Base-by-base conservation (phyloP, 1,284 basidiomycete species). In the Cutaneotrichosporon curvatum region DNA sequence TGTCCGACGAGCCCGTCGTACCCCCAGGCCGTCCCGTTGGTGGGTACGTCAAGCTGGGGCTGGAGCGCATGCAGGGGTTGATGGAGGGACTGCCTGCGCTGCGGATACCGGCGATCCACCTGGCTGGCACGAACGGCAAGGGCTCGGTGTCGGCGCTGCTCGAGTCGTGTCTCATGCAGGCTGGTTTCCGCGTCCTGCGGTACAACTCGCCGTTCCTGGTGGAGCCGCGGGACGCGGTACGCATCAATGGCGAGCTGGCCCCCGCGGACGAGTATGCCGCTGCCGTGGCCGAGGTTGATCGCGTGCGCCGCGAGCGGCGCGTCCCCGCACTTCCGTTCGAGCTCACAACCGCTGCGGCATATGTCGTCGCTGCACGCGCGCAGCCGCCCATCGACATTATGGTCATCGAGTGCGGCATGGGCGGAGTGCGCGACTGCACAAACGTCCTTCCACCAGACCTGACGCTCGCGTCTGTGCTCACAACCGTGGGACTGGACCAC, bases 111-210 rank as follows among this genome's bases (percentile, higher is more conserved):
- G 88, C 92, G 1, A 78, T 91, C 32, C 95, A 98, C 64, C 79
- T 98, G 43, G 84, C 90, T 4, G 94, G 95, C 0, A 99, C 95
- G 0, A 98, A 99, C 71, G 94, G 94, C 23, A 99, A 99, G 71
- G 95, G 95, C 22, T 91, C 85, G 50, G 87, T 92, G 10, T 84
- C 88, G 8, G 83, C 85, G 2, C 76, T 92, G 43, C 73, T 96
- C 12, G 81, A 88, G 4, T 85, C 85, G 16, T 83, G 90, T 54
- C 72, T 97, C 14, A 65, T 65, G 2, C 66, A 75, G 10, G 78
- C 82, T 0, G 74, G 75, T 0, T 59, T 85, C 41, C 74, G 75
- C 14, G 80, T 87, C 3, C 94, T 86, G 4, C 78, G 87, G 25
- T 98, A 90, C 77, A 97, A 94, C 70, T 87, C 83, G 56, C 95